Percentiles rank a stretch among this genome's conserved stretches.
Conservation (phyloP, 139 green algal genomes). For the Diplosphaera chodatii region DNA sequence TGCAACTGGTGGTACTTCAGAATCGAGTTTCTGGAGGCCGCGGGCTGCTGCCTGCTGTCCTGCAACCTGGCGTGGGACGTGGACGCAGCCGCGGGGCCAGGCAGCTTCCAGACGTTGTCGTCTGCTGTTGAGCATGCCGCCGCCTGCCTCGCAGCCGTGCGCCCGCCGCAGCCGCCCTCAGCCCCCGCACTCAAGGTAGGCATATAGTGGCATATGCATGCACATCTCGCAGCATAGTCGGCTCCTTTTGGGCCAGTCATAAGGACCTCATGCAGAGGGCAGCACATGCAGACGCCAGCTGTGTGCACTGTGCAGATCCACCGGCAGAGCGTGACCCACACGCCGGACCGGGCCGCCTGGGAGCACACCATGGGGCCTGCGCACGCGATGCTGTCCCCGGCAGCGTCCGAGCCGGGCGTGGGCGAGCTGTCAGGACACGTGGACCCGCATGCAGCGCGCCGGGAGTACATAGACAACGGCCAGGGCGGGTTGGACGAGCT, state of each 20-base stretch:
- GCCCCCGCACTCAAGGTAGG: conserved; percentile 7
- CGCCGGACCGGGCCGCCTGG: conserved; percentile 40
- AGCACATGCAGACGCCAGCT: no score
- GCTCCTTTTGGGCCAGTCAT: no score
- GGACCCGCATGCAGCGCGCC: conserved; percentile 36
- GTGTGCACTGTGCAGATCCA: conserved; percentile 4
- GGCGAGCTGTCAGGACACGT: conserved; percentile 15
- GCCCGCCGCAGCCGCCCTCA: conserved; percentile 14
- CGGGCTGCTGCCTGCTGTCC: conserved; percentile 38
- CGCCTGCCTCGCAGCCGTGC: conserved; percentile 23
- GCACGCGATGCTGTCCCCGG: conserved; percentile 14
- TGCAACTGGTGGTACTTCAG: conserved; percentile 9
- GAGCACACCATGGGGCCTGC: conserved; percentile 20
- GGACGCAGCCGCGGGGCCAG: neutral
- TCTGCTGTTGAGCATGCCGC: conserved; percentile 23
- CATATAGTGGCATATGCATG: no score
- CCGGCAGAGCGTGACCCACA: conserved; percentile 21
- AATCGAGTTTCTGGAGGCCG: conserved; percentile 60
- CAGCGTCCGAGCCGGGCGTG: neutral
- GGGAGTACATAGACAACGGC: conserved; percentile 64
- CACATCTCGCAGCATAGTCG: no score
- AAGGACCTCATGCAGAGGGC: no score
- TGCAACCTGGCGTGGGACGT: conserved; percentile 71
- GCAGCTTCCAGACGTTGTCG: conserved; percentile 9
- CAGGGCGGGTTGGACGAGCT: conserved; percentile 70